A percentile compares a stretch with the other conserved stretches of the same genome.
phyloP scores from a whole-genome alignment of 352 stramenopile species.

The Globisporangium recalcitrans region DNA sequence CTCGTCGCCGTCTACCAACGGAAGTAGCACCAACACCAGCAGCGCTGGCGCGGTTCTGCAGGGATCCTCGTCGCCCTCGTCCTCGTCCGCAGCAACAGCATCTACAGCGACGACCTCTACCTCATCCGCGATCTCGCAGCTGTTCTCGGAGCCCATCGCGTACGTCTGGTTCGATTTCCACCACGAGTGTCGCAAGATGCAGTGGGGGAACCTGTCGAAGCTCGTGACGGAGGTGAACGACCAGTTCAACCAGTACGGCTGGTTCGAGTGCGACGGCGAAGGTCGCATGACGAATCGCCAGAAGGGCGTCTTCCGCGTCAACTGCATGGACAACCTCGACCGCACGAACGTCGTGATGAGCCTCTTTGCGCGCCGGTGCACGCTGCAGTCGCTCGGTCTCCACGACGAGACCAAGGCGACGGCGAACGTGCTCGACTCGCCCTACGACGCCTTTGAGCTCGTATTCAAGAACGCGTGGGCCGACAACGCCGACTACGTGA shows the following conservation, averaged over 20 bases:
- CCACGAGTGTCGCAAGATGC: slow-evolving; percentile 91
- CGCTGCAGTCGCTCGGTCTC: no score
- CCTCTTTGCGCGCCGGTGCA: neutral
- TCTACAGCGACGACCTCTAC: neutral
- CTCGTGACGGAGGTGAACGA: slow-evolving; percentile 77
- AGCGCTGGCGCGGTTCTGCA: neutral
- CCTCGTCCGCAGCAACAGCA: neutral
- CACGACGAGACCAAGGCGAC: no score
- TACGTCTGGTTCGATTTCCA: slow-evolving; percentile 98
- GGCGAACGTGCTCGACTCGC: slow-evolving; percentile 67
- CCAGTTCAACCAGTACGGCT: slow-evolving; percentile 60
- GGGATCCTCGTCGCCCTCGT: neutral
- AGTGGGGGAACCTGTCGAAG: slow-evolving; percentile 90
- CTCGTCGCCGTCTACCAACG: slow-evolving; percentile 1
- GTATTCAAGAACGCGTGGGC: slow-evolving; percentile 90
- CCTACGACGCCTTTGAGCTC: slow-evolving; percentile 55
- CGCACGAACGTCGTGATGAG: slow-evolving; percentile 91
- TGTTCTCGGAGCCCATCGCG: no score
- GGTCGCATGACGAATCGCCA: slow-evolving; percentile 67
- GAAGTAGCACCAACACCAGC: slow-evolving; percentile 1
- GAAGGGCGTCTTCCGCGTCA: slow-evolving; percentile 92
- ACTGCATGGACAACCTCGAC: slow-evolving; percentile 98
- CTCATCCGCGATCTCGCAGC: slow-evolving; percentile 25
- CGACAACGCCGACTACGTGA: slow-evolving; percentile 95
- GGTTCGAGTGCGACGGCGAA: slow-evolving; percentile 61